A percentile compares a stretch with the other conserved stretches of the same genome.
Evolutionary conservation across 2,329 filamentous ascomycete species (phyloP).

Genomic region (Colletotrichum sp.): DNA sequence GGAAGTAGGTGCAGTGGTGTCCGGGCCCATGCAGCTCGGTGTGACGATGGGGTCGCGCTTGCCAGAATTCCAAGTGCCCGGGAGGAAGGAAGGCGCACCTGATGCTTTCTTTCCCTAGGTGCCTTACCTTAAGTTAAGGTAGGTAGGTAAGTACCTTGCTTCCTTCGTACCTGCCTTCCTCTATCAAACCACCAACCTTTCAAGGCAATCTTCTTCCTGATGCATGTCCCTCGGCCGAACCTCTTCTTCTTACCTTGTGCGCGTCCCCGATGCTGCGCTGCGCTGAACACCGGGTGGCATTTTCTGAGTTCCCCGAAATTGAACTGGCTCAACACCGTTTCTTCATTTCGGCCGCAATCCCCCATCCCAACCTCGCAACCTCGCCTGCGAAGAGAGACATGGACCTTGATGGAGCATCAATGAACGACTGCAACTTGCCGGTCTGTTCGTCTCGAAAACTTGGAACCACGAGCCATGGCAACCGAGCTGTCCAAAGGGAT

Average conservation of each 20-base stretch:
- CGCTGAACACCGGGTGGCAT: not conserved
- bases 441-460: not conserved
- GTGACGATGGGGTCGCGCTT: not conserved
- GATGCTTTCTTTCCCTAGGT: not conserved
- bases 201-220: not conserved
- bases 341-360: not conserved
- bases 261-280: not conserved
- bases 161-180: not conserved
- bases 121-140: no score
- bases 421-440: not conserved
- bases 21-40: not conserved
- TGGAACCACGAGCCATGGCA: not conserved
- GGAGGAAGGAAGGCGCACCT: not conserved
- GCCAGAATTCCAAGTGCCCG: not conserved
- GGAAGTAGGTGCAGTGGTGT: no score
- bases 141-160: not conserved
- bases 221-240: not conserved
- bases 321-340: not conserved
- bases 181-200: not conserved
- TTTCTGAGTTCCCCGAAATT: not conserved
- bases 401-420: not conserved
- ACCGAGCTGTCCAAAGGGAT: constrained; percentile 6
- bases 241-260: not conserved
- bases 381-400: not conserved
- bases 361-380: not conserved